Evolutionary conservation across 768 basidiomycete genomes (phyloP).

Genomic region (Suillus alpinus): DNA sequence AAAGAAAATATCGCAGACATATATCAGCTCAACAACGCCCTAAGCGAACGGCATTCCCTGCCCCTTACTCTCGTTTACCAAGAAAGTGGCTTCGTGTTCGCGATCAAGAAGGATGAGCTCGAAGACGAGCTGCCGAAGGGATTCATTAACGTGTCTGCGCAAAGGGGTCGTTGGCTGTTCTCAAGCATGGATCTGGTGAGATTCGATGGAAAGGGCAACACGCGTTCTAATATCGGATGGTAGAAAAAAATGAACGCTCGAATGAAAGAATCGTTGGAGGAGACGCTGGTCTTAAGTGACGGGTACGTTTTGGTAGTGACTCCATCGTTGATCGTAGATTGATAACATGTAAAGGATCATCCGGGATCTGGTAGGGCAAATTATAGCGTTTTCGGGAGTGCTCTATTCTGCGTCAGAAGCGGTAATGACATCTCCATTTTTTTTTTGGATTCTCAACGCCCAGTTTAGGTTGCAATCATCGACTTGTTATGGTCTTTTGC

Average conservation of each 20-base stretch:
- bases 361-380: conserved; percentile 67
- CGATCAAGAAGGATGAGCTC: conserved; percentile 56
- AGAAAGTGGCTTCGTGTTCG: conserved; percentile 71
- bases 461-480: conserved; percentile 68
- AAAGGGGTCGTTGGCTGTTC: conserved; percentile 72
- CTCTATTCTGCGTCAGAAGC: conserved; percentile 92
- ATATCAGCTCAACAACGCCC: conserved; percentile 55
- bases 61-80: conserved; percentile 69
- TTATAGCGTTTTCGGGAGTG: conserved; percentile 70
- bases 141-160: conserved; percentile 64
- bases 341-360: conserved; percentile 57
- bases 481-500: conserved; percentile 93
- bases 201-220: neutral
- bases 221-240: neutral
- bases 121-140: conserved; percentile 59
- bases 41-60: conserved; percentile 62
- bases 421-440: conserved; percentile 32
- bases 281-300: conserved; percentile 83
- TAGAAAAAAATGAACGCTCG: conserved; percentile 87
- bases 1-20: conserved; percentile 93
- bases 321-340: neutral
- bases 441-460: neutral
- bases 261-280: conserved; percentile 90
- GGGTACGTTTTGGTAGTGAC: conserved; percentile 41
- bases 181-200: conserved; percentile 80